phyloP scores from a whole-genome alignment of 768 basidiomycete species.

The Hericium alpestre region DNA sequence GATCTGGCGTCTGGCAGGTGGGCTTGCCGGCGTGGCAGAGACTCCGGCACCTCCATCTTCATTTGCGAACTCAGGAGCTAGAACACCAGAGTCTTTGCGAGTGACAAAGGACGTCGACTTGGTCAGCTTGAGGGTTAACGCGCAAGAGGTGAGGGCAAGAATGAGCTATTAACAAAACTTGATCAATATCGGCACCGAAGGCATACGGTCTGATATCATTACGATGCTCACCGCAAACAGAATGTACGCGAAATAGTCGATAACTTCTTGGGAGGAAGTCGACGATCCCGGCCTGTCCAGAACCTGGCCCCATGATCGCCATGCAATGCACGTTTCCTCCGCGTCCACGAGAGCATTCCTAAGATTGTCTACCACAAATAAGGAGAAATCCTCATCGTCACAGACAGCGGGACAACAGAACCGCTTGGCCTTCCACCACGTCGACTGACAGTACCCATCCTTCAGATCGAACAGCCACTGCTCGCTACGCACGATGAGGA shows the following conservation, averaged over 20 bases:
- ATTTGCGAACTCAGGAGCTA: slow-evolving; percentile 34
- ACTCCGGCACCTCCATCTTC: slow-evolving; percentile 10
- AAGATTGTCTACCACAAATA: not conserved
- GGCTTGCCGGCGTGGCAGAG: slow-evolving; percentile 15
- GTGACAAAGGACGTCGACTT: slow-evolving; percentile 82
- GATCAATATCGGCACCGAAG: not conserved
- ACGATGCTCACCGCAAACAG: slow-evolving; percentile 59
- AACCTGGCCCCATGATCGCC: slow-evolving; percentile 67
- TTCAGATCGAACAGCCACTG: slow-evolving; percentile 88
- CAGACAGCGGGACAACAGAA: slow-evolving; percentile 63
- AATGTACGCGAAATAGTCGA: slow-evolving; percentile 64
- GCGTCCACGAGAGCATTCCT: not conserved
- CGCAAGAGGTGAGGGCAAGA: slow-evolving; percentile 60
- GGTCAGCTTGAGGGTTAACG: slow-evolving; percentile 81
- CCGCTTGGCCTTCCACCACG: slow-evolving; percentile 64
- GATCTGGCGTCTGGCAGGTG: slow-evolving; percentile 44
- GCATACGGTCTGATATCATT: not conserved
- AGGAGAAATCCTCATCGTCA: slow-evolving; percentile 5
- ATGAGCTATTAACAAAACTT: slow-evolving; percentile 36
- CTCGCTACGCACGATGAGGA: slow-evolving; percentile 76
- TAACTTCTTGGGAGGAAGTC: slow-evolving; percentile 28
- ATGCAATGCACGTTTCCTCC: slow-evolving; percentile 45
- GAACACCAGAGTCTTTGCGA: slow-evolving; percentile 78
- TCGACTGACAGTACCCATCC: slow-evolving; percentile 70
- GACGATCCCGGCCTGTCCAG: slow-evolving; percentile 27